Evolutionary conservation across 2,329 filamentous ascomycete genomes (phyloP).

Genomic region (Furcasterigmium sp.): DNA sequence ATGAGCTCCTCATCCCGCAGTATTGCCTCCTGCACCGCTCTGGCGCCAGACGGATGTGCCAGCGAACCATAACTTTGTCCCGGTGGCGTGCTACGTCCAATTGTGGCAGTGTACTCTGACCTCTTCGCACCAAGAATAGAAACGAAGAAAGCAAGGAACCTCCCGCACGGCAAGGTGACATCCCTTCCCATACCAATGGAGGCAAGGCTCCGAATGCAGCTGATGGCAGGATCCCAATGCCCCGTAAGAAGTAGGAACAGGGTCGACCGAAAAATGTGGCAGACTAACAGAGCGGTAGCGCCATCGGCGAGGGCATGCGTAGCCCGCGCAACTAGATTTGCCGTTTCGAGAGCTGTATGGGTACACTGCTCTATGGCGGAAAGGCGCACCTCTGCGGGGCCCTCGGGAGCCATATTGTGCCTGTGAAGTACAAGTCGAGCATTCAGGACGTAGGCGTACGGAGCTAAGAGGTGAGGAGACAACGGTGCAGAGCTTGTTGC

Average conservation of each 20-base stretch:
- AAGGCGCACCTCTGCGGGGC: conserved; percentile 58
- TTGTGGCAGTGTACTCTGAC: conserved; percentile 34
- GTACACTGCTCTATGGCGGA: conserved; percentile 76
- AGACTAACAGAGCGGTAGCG: conserved; percentile 70
- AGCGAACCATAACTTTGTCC: conserved; percentile 19
- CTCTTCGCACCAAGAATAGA: conserved; percentile 56
- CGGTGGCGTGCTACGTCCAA: conserved; percentile 21
- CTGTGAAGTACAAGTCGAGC: conserved; percentile 82
- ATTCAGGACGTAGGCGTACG: conserved; percentile 74
- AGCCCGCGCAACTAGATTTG: conserved; percentile 65
- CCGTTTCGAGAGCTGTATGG: conserved; percentile 70
- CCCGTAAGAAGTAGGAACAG: conserved; percentile 73
- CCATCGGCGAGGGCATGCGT: conserved; percentile 57
- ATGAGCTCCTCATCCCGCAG: conserved; percentile 78
- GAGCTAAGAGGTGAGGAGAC: conserved; percentile 68
- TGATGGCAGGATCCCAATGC: conserved; percentile 66
- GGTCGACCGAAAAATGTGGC: conserved; percentile 82
- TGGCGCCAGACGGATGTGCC: conserved; percentile 15
- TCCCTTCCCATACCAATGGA: conserved; percentile 67
- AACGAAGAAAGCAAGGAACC: conserved; percentile 78
- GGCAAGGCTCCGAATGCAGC: conserved; percentile 66
- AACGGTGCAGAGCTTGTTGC: conserved; percentile 61
- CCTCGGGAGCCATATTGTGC: conserved; percentile 76
- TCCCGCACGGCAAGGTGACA: conserved; percentile 72
- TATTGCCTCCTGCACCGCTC: conserved; percentile 28